Conservation (phyloP, 768 basidiomycete genomes). For the Coprinellus micaceus region DNA sequence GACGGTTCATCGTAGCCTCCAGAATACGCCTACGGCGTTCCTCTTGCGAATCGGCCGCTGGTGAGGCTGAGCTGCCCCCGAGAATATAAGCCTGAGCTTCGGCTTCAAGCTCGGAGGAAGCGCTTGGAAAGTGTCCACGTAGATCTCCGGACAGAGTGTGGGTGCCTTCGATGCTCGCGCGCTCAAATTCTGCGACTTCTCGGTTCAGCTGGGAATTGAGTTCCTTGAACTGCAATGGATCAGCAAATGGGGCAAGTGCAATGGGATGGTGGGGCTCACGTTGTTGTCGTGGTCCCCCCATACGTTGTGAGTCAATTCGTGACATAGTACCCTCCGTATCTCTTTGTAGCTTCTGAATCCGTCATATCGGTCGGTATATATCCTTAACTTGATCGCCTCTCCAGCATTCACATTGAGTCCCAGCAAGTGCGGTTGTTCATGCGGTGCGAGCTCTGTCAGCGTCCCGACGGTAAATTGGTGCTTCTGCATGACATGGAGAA, state of each 20-base stretch:
- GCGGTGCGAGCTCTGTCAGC: conserved; percentile 75
- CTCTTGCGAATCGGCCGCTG: conserved; percentile 44
- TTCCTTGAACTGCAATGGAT: conserved; percentile 58
- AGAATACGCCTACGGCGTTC: conserved; percentile 54
- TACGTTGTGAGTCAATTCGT: conserved; percentile 74
- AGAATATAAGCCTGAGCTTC: conserved; percentile 53
- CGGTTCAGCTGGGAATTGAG: conserved; percentile 71
- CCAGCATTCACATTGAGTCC: conserved; percentile 67
- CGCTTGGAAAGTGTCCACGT: conserved; percentile 26
- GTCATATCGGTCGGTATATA: conserved; percentile 68
- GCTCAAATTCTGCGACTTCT: conserved; percentile 69
- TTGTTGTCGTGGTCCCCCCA: conserved; percentile 72
- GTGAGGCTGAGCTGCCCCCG: conserved; percentile 37
- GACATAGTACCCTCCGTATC: conserved; percentile 65
- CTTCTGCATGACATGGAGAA: conserved; percentile 64
- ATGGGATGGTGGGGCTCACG: conserved; percentile 37
- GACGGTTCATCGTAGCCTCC: conserved; percentile 58
- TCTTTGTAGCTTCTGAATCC: conserved; percentile 68
- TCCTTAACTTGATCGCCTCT: conserved; percentile 59
- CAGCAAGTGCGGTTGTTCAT: conserved; percentile 65
- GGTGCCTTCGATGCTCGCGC: conserved; percentile 45
- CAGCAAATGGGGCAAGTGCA: neutral
- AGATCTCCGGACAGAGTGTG: conserved; percentile 43
- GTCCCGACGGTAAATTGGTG: conserved; percentile 67
- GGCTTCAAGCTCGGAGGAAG: conserved; percentile 49